Conservation (phyloP, 192 early-diverging fungal genomes). For the Thamnidium elegans region DNA sequence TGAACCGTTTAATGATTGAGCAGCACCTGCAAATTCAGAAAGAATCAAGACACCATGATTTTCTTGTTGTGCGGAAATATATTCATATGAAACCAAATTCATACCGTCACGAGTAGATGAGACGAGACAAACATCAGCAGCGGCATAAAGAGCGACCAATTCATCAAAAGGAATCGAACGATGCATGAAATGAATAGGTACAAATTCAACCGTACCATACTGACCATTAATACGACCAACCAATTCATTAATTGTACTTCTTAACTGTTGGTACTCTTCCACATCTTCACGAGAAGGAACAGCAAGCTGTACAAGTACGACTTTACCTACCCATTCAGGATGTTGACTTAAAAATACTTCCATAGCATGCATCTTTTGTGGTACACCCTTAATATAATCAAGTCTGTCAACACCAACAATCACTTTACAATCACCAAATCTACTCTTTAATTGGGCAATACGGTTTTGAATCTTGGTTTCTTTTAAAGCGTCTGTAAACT, state of each 20-base stretch:
- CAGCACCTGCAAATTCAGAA: slow-evolving; percentile 98
- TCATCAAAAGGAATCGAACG: slow-evolving; percentile 94
- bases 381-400: slow-evolving; percentile 99
- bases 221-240: slow-evolving; percentile 98
- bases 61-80: slow-evolving; percentile 88
- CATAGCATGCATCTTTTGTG: slow-evolving; percentile 96
- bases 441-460: slow-evolving; percentile 75
- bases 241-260: slow-evolving; percentile 91
- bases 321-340: slow-evolving; percentile 90
- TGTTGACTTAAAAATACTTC: slow-evolving; percentile 86
- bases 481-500: slow-evolving; percentile 85
- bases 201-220: slow-evolving; percentile 93
- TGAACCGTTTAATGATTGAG: slow-evolving; percentile 95
- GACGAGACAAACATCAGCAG: slow-evolving; percentile 94
- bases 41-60: slow-evolving; percentile 96
- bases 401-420: slow-evolving; percentile 97
- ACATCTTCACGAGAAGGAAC: slow-evolving; percentile 98
- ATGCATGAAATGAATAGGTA: slow-evolving; percentile 98
- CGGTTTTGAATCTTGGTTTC: slow-evolving; percentile 63
- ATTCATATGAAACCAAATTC: slow-evolving; percentile 99
- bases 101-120: slow-evolving; percentile 99
- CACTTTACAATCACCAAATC: slow-evolving; percentile 84
- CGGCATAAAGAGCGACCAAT: slow-evolving; percentile 92
- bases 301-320: slow-evolving; percentile 95
- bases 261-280: slow-evolving; percentile 96